These are phyloP conservation scores for Geotrichum cucujoidarum DNA, from an alignment of 1,139 yeast species.

Conservation along the genomic window DNA sequence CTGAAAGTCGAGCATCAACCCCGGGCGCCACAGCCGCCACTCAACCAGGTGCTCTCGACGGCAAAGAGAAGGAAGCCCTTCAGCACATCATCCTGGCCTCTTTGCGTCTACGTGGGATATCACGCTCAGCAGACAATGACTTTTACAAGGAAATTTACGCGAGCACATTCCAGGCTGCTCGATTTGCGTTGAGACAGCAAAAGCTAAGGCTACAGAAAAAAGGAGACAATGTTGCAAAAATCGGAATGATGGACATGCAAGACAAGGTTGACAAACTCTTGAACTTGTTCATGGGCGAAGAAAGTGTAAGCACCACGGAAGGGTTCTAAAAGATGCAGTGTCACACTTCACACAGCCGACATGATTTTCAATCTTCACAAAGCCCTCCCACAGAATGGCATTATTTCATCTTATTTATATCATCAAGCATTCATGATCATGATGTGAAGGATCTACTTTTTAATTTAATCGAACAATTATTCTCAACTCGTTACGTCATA, in stretches of 20 bases:
- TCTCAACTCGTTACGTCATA: no score
- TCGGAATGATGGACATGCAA: slow-evolving; percentile 5
- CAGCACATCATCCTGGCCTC: slow-evolving; percentile 11
- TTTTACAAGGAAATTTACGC: slow-evolving; percentile 6
- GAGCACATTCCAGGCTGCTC: slow-evolving; percentile 9
- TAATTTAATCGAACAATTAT: no score
- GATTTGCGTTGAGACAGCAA: slow-evolving; percentile 8
- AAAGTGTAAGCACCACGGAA: background rate
- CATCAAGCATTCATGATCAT: no score
- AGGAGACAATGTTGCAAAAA: background rate
- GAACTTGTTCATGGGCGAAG: slow-evolving; percentile 5
- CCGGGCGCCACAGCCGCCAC: no score
- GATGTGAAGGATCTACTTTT: no score
- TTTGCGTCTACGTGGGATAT: slow-evolving; percentile 10
- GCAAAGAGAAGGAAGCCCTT: slow-evolving; percentile 12
- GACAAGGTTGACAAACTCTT: slow-evolving; percentile 9
- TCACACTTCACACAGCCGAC: no score
- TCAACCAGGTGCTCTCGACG: background rate
- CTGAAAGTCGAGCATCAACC: no score
- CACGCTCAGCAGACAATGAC: background rate
- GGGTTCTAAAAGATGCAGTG: no score
- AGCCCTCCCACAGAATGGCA: no score
- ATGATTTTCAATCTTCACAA: no score
- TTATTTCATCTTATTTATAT: no score
- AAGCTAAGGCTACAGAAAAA: background rate